Conservation (phyloP, 2,329 filamentous ascomycete species). For the Pseudophaeomoniella oleicola region DNA sequence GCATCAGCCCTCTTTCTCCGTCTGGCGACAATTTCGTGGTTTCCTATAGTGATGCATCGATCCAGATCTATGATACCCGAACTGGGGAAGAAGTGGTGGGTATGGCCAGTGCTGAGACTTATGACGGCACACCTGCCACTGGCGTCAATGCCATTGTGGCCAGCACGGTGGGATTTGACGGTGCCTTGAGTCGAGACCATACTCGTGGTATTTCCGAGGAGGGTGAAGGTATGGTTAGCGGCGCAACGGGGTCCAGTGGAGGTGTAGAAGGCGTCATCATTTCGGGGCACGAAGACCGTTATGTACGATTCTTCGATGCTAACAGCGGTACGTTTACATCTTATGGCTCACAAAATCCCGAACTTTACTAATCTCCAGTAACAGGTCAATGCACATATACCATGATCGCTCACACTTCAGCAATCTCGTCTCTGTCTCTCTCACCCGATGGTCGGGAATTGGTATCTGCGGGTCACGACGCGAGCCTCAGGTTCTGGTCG, state of each 20-base stretch:
- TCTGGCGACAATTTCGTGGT: constrained; percentile 84
- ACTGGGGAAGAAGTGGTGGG: constrained; percentile 81
- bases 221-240: constrained; percentile 60
- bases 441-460: constrained; percentile 89
- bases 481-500: constrained; percentile 90
- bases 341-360: too few relatives aligned
- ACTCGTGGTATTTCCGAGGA: constrained; percentile 50
- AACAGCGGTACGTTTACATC: constrained; percentile 77
- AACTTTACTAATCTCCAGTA: too few relatives aligned
- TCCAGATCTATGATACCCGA: constrained; percentile 82
- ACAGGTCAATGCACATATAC: constrained; percentile 97
- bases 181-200: constrained; percentile 43
- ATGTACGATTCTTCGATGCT: constrained; percentile 93
- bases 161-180: constrained; percentile 67
- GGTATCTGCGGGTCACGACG: constrained; percentile 90
- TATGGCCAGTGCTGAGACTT: constrained; percentile 91
- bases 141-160: constrained; percentile 85
- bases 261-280: constrained; percentile 89
- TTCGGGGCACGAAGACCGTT: constrained; percentile 90
- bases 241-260: constrained; percentile 69
- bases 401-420: constrained; percentile 90
- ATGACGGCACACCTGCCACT: constrained; percentile 69
- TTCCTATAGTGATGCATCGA: constrained; percentile 76
- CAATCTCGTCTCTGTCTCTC: constrained; percentile 81
- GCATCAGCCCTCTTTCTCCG: constrained; percentile 74